Conservation (phyloP, 345 rosid genomes). For the Brassica napus region Da-Ae NC_063448.1:50663001-50663500, state of each 20-base stretch:
- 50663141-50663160: conserved; percentile 3
- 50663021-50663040: conserved; percentile 9
- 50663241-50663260: conserved; percentile 88
- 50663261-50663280: conserved; percentile 86
- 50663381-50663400: conserved; percentile 34
- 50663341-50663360: conserved; percentile 2
- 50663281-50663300: conserved; percentile 97
- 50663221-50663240: conserved; percentile 99
- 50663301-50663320: conserved; percentile 93
- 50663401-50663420: conserved; percentile 96
- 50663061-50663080: conserved; percentile 93
- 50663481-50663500: conserved; percentile 47
- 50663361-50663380: background rate
- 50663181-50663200: conserved; percentile 39
- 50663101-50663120: conserved; percentile 93
- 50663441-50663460: conserved; percentile 97
- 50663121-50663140: conserved; percentile 90
- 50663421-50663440: conserved; percentile 92
- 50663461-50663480: conserved; percentile 99
- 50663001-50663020: conserved; percentile 10
- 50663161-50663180: conserved; percentile 9
- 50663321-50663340: conserved; percentile 50
- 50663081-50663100: conserved; percentile 98
- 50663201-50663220: conserved; percentile 69
- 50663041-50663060: conserved; percentile 64